phyloP scores from a whole-genome alignment of 441 rosid species.

The Pelargonium myrrhifolium region DNA sequence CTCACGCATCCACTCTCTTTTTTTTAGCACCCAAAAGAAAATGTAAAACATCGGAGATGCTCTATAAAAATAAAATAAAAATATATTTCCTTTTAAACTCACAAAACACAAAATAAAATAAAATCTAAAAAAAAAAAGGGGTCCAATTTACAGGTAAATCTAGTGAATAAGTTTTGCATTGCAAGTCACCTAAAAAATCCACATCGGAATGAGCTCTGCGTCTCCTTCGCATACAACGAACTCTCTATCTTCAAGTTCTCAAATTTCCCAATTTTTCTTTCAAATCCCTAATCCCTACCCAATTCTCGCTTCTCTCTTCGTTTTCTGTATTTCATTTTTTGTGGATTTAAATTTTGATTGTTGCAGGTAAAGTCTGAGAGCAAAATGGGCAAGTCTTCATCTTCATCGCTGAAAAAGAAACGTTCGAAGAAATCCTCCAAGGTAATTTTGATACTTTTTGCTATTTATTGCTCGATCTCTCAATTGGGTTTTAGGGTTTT shows the following conservation, averaged over 20 bases:
- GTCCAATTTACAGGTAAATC: background rate
- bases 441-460: constrained; percentile 26
- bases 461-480: background rate
- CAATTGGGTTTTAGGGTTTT: background rate
- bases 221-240: background rate
- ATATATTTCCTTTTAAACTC: no score
- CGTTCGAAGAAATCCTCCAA: constrained; percentile 42
- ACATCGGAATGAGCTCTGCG: background rate
- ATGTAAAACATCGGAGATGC: no score
- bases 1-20: no score
- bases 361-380: constrained; percentile 26
- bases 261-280: background rate
- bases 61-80: no score
- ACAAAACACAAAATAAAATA: no score
- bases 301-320: background rate
- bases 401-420: constrained; percentile 49
- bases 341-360: constrained; percentile 15
- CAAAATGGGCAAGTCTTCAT: constrained; percentile 53
- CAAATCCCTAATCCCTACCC: background rate
- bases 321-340: background rate
- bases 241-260: background rate
- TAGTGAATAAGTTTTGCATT: background rate
- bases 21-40: no score
- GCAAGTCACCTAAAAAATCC: background rate
- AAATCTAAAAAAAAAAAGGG: no score